phyloP scores from a whole-genome alignment of 2,329 filamentous ascomycete genomes.

The Aschersonia sp. region DNA sequence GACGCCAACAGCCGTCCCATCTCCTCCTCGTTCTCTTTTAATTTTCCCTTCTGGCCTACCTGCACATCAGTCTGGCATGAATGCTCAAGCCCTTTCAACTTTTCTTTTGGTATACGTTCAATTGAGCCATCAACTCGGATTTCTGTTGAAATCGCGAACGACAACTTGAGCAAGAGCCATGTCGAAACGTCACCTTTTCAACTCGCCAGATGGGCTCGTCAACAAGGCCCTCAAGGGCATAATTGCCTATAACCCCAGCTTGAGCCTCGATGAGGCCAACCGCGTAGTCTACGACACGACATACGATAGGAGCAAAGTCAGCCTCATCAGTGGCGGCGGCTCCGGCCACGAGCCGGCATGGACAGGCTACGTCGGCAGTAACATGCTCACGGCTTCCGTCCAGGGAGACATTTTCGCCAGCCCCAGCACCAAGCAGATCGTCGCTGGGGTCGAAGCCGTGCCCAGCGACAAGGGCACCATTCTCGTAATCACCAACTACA shows the following conservation, averaged over 20 bases:
- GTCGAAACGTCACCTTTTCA: conserved; percentile 39
- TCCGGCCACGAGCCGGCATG: conserved; percentile 49
- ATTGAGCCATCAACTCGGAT: too few species aligned
- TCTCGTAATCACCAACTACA: conserved; percentile 51
- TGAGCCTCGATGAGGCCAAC: conserved; percentile 34
- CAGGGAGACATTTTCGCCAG: conserved; percentile 50
- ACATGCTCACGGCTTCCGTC: conserved; percentile 46
- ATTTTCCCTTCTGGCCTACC: too few species aligned
- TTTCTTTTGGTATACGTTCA: too few species aligned
- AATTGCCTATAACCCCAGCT: conserved; percentile 36
- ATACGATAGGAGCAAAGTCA: conserved; percentile 28
- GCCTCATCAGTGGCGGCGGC: conserved; percentile 38
- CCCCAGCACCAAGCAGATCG: conserved; percentile 47
- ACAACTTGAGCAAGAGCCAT: conserved; percentile 9
- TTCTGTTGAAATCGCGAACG: too few species aligned
- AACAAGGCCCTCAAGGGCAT: conserved; percentile 35
- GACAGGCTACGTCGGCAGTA: conserved; percentile 47
- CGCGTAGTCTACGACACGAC: conserved; percentile 34
- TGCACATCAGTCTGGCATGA: too few species aligned
- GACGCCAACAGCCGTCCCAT: too few species aligned
- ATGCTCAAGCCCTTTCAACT: too few species aligned
- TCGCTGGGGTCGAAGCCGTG: conserved; percentile 40
- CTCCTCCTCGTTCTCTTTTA: too few species aligned
- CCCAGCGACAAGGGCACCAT: conserved; percentile 41
- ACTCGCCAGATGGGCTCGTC: conserved; percentile 37